phyloP scores from a whole-genome alignment of 2,329 filamentous ascomycete species.

The Plectosphaerella plurivora region DNA sequence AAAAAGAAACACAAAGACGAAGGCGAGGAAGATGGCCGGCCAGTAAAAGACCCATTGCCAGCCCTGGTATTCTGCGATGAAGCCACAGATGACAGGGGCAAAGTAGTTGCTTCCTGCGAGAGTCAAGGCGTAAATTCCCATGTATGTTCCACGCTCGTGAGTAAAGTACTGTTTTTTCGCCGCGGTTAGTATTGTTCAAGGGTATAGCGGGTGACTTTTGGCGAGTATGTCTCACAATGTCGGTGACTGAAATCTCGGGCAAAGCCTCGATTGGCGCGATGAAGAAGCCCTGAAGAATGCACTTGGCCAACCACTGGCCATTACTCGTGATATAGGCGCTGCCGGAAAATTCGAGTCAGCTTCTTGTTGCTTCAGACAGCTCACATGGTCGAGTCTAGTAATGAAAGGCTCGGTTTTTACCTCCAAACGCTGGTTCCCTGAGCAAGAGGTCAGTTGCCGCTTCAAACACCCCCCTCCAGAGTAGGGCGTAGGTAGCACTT shows the following conservation, averaged over 20 bases:
- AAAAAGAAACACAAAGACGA: conserved; percentile 35
- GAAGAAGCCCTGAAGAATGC: conserved; percentile 39
- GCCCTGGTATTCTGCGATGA: conserved; percentile 35
- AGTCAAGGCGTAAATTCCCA: conserved; percentile 34
- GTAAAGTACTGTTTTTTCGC: conserved; percentile 23
- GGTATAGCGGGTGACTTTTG: conserved; percentile 4
- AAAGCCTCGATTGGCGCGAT: conserved; percentile 40
- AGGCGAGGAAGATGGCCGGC: conserved; percentile 31
- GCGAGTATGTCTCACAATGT: conserved; percentile 21
- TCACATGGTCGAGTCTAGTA: conserved; percentile 23
- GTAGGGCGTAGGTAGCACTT: conserved; percentile 1
- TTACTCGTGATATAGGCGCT: conserved; percentile 30
- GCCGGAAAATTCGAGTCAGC: too few species aligned
- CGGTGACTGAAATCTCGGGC: conserved; percentile 37
- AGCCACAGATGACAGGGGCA: conserved; percentile 38
- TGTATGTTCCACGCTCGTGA: conserved; percentile 37
- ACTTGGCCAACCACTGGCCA: conserved; percentile 39
- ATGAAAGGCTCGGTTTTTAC: conserved; percentile 3
- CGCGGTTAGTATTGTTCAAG: conserved; percentile 2
- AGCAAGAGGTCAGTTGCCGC: not conserved
- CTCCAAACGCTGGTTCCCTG: conserved; percentile 19
- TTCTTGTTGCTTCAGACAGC: too few species aligned
- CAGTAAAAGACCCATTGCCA: conserved; percentile 40
- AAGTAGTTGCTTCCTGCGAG: conserved; percentile 37
- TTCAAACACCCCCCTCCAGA: too few species aligned